phyloP scores from a whole-genome alignment of 768 basidiomycete species.

The Candolleomyces efflorescens region DNA sequence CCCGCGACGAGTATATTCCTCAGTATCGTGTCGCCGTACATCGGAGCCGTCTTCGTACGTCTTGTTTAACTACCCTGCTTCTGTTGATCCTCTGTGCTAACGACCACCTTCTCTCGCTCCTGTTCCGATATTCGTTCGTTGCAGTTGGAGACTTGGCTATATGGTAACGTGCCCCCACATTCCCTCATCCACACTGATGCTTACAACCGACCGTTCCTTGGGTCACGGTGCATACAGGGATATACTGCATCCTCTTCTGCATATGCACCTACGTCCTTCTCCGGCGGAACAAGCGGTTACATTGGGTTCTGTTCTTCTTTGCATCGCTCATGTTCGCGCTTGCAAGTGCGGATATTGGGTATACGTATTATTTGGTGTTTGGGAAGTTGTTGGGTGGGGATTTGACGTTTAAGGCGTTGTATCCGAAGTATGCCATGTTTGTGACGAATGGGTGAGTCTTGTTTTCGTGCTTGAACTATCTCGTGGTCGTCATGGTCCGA shows the following conservation, averaged over 20 bases:
- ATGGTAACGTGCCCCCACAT: slow-evolving; percentile 1
- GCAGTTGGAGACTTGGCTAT: slow-evolving; percentile 8
- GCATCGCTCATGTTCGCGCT: slow-evolving; percentile 32
- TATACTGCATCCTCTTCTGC: slow-evolving; percentile 32
- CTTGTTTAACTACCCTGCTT: not conserved
- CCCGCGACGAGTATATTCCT: not conserved
- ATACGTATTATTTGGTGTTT: slow-evolving; percentile 30
- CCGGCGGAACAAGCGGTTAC: slow-evolving; percentile 18
- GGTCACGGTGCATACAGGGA: no score
- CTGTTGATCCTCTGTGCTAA: not conserved
- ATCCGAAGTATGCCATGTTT: slow-evolving; percentile 32
- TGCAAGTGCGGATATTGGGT: slow-evolving; percentile 28
- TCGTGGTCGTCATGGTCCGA: not conserved
- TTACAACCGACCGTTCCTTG: no score
- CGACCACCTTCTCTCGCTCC: not conserved
- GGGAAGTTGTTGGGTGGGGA: slow-evolving; percentile 16
- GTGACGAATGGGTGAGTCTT: slow-evolving; percentile 34
- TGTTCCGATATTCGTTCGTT: not conserved
- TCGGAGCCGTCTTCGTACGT: slow-evolving; percentile 8
- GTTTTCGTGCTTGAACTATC: not conserved
- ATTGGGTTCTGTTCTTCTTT: slow-evolving; percentile 25
- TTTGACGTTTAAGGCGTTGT: slow-evolving; percentile 16
- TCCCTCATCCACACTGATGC: no score
- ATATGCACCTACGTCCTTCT: slow-evolving; percentile 32
- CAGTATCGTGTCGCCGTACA: not conserved